Evolutionary conservation across 192 early-diverging fungal species (phyloP), one percentile per base, ranked within the genome.

Genomic region (Paraglomus brasilianum): DNA sequence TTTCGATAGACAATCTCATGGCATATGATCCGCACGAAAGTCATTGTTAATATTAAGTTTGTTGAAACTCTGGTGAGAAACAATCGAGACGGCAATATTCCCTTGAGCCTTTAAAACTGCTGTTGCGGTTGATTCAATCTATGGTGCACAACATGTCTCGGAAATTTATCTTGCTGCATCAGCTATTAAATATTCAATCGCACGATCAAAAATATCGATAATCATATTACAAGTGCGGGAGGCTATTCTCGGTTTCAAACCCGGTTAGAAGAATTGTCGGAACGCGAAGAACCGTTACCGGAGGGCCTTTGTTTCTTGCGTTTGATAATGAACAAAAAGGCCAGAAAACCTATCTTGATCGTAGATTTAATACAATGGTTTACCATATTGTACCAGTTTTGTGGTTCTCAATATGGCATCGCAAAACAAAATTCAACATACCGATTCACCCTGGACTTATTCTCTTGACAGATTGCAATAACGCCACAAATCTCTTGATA

Each of bases 321-420:
- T 60, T 60, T 60, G n/a, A 60, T 60, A 60, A 60, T 43, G n/a
- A 60, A 60, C 17, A 60, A 43, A 60, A 8, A 19, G 40, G 58
- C 0, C 58, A 60, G 8, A 60, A 60, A 43, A 60, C 39, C 5
- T 60, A 60, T 43, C n/a, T 60, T 17, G 58, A 60, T 43, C 58
- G 39, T 14, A 15, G 9, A 17, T 39, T 39, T 0, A 60, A 60
- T 9, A 60, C 38, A 38, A 11, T 60, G 11, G 5, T 60, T 8
- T 60, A 38, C 43, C n/a, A 60, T 40, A 41, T 15, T 42, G 5
- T 60, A 60, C 57, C 21, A 60, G 58, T 43, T 60, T 60, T 60
- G 58, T 43, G 10, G 58, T 7, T 38, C n/a, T 58, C 22, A 43
- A 60, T 43, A 39, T 60, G 5, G 11, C 15, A 39, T 17, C 14